Conservation (phyloP, 352 stramenopile genomes). For the Phytophthora pseudosyringae region DNA sequence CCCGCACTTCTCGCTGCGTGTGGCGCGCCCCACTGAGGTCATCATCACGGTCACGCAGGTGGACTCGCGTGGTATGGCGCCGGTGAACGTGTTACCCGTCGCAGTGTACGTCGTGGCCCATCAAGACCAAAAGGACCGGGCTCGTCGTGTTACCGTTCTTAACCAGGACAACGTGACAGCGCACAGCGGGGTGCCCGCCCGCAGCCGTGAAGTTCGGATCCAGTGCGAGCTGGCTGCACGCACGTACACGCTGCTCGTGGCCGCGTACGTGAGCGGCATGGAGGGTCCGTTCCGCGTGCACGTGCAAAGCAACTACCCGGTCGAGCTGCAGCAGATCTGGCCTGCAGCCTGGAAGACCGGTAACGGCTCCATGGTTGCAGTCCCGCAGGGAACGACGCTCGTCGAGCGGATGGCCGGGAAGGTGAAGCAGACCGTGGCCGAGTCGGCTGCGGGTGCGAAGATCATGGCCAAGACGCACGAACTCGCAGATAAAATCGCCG, state of each 20-base stretch:
- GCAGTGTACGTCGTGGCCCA: conserved; percentile 76
- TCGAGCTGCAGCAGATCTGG: conserved; percentile 81
- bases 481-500: conserved; percentile 68
- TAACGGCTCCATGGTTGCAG: conserved; percentile 34
- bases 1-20: conserved; percentile 84
- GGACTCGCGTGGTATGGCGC: conserved; percentile 64
- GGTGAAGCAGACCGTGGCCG: conserved; percentile 66
- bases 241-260: conserved; percentile 90
- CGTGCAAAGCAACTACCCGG: conserved; percentile 88
- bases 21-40: conserved; percentile 84
- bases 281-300: conserved; percentile 90
- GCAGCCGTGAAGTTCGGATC: conserved; percentile 78
- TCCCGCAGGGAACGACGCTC: conserved; percentile 46
- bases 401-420: conserved; percentile 70
- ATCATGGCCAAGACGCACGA: conserved; percentile 79
- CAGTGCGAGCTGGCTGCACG: conserved; percentile 77
- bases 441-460: conserved; percentile 61
- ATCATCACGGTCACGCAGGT: conserved; percentile 89
- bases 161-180: conserved; percentile 76
- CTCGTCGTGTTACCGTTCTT: conserved; percentile 65
- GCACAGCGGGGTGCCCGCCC: conserved; percentile 76
- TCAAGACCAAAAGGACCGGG: conserved; percentile 55
- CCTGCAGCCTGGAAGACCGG: conserved; percentile 78
- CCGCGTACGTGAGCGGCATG: conserved; percentile 89
- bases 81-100: conserved; percentile 69